phyloP scores from a whole-genome alignment of 352 stramenopile species.

The Phytophthora pinifolia region DNA sequence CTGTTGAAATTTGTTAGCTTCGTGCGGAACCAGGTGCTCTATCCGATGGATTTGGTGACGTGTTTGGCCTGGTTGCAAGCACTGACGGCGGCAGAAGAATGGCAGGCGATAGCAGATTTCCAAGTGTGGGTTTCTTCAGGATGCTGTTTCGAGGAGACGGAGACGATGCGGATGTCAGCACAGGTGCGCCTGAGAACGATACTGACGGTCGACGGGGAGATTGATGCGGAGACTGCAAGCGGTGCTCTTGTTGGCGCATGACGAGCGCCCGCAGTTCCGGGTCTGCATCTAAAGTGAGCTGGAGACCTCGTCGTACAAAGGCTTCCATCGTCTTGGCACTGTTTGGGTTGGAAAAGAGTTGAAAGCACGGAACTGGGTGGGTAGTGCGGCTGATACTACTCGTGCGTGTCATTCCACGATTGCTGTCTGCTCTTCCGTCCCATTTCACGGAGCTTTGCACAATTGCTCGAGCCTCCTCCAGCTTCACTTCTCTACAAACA shows the following conservation, averaged over 20 bases:
- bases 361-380: conserved; percentile 40
- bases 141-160: conserved; percentile 28
- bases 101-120: conserved; percentile 8
- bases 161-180: conserved; percentile 3
- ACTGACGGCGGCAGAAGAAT: not conserved
- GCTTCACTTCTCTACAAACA: conserved; percentile 44
- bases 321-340: conserved; percentile 45
- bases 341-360: conserved; percentile 46
- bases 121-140: conserved; percentile 19
- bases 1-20: conserved; percentile 4
- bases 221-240: conserved; percentile 15
- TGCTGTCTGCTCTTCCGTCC: conserved; percentile 18
- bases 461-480: conserved; percentile 73
- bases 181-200: conserved; percentile 14
- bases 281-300: conserved; percentile 72
- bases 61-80: conserved; percentile 3
- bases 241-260: conserved; percentile 44
- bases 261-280: conserved; percentile 52
- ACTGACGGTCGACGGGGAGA: conserved; percentile 34
- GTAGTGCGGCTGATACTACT: conserved; percentile 10
- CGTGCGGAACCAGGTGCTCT: conserved; percentile 2
- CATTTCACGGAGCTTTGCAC: conserved; percentile 57
- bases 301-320: conserved; percentile 57
- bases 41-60: not conserved
- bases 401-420: conserved; percentile 7